A percentile compares a stretch with the other conserved stretches of the same genome.
Conservation (phyloP, 495 filamentous ascomycete genomes). For the Choiromyces venosus region DNA sequence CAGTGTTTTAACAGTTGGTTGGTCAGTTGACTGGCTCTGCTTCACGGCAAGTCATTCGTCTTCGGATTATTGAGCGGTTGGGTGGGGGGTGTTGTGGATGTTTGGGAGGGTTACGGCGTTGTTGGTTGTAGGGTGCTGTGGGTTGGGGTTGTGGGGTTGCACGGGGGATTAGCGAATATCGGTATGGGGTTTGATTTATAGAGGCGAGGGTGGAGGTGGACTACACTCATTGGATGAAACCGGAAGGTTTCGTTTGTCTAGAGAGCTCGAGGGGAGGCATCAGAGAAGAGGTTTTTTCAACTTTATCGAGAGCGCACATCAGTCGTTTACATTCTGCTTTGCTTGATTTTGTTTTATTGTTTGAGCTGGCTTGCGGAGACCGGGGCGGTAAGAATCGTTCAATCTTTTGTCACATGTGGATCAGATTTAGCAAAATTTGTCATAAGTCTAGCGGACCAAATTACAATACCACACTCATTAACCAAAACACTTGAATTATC, state of each 20-base stretch:
- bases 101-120: neutral
- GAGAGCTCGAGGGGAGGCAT: neutral
- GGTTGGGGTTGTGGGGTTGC: neutral
- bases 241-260: neutral
- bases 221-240: neutral
- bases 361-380: neutral
- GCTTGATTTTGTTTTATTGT: neutral
- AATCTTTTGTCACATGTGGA: neutral
- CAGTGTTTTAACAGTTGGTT: neutral
- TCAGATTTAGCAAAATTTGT: neutral
- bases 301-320: neutral
- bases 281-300: neutral
- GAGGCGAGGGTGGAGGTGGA: neutral
- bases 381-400: neutral
- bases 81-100: neutral
- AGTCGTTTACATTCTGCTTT: neutral
- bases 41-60: neutral
- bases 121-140: neutral
- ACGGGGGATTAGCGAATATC: neutral
- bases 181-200: neutral
- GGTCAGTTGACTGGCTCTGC: neutral
- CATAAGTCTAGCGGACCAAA: neutral
- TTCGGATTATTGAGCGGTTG: neutral
- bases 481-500: too few species aligned
- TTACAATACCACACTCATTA: neutral